phyloP scores from a whole-genome alignment of 257 asterid genomes.

The Plantago elongata region DNA sequence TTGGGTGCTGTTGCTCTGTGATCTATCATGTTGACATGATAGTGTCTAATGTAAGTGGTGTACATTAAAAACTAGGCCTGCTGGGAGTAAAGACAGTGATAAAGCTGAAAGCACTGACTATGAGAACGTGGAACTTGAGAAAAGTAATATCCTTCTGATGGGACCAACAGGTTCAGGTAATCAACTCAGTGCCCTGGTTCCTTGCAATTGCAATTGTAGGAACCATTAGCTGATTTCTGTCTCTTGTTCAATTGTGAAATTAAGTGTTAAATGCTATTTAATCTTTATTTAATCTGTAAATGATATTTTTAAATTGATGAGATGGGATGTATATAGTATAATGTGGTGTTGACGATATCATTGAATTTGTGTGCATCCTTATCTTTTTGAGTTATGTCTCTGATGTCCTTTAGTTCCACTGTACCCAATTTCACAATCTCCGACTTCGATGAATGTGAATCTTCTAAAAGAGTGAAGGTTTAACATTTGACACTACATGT shows the following conservation, averaged over 20 bases:
- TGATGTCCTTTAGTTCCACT: too few relatives aligned
- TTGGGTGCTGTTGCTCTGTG: conserved; percentile 1
- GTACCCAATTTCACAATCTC: too few relatives aligned
- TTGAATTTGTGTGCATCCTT: too few relatives aligned
- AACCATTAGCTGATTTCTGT: background rate
- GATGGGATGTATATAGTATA: too few relatives aligned
- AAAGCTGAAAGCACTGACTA: conserved; percentile 47
- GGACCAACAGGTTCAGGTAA: conserved; percentile 99
- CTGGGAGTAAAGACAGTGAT: conserved; percentile 49
- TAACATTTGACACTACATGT: background rate
- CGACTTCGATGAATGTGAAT: too few relatives aligned
- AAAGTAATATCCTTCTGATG: conserved; percentile 96
- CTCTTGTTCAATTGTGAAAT: conserved; percentile 7
- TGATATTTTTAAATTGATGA: too few relatives aligned
- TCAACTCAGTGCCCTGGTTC: conserved; percentile 25
- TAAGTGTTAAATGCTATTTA: background rate
- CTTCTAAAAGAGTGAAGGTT: too few relatives aligned
- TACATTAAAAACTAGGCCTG: conserved; percentile 68
- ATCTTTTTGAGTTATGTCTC: too few relatives aligned
- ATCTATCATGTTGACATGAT: conserved; percentile 1
- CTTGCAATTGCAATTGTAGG: background rate
- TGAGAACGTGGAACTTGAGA: conserved; percentile 89
- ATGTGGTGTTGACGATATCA: too few relatives aligned
- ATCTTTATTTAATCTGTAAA: too few relatives aligned
- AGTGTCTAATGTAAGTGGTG: conserved; percentile 31